These are phyloP conservation scores for Cystobasidium ongulense DNA, from an alignment of 768 basidiomycete species.

Conservation along the genomic window DNA sequence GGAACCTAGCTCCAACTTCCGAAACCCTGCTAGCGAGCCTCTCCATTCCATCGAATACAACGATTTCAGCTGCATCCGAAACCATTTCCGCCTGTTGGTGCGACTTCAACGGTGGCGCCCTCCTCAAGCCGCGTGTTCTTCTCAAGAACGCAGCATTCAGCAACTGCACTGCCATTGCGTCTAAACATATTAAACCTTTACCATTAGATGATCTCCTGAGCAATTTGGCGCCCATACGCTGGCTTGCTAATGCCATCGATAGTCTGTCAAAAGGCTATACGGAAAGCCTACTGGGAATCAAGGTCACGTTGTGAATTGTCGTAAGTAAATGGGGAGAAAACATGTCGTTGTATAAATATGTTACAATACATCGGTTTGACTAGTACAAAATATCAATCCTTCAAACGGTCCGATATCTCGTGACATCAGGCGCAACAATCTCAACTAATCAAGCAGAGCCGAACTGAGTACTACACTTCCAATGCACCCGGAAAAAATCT, in stretches of 20 bases:
- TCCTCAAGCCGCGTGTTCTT: background rate
- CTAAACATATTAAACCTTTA: background rate
- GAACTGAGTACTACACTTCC: too few species aligned
- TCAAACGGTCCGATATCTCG: too few species aligned
- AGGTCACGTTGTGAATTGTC: background rate
- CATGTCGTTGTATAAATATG: background rate
- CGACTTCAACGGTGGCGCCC: slow-evolving; percentile 7
- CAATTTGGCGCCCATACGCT: background rate
- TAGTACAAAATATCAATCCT: too few species aligned
- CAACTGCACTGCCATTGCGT: background rate
- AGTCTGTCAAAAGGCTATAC: background rate
- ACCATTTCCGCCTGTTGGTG: background rate
- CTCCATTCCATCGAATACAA: background rate
- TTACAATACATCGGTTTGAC: background rate
- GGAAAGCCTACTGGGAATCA: slow-evolving; percentile 2
- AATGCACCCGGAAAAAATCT: too few species aligned
- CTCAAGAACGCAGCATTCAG: background rate
- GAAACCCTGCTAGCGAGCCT: background rate
- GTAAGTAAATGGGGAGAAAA: background rate
- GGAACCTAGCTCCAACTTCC: slow-evolving; percentile 9
- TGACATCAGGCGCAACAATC: too few species aligned
- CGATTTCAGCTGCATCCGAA: background rate
- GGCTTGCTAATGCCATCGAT: background rate
- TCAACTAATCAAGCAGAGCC: too few species aligned
- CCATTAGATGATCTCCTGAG: background rate